Conservation (phyloP, 108 stramenopile species). For the Pseudonitzschia multistriata region DNA sequence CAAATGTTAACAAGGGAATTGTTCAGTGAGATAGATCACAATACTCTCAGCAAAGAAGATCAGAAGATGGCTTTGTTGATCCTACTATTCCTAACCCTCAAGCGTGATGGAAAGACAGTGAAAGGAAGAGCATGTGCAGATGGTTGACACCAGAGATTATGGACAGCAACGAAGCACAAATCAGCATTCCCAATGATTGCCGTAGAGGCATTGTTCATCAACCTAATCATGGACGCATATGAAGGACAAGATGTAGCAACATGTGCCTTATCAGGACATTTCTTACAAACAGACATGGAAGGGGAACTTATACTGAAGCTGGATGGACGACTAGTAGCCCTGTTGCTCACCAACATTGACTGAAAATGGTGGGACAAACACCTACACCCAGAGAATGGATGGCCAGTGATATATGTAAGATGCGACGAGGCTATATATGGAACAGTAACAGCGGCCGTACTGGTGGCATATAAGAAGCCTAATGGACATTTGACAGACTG, state of each 20-base stretch:
- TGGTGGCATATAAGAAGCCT: conserved; percentile 34
- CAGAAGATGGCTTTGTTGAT: too few species aligned
- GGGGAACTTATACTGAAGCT: conserved; percentile 10
- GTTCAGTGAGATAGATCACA: neutral
- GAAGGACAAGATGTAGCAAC: too few species aligned
- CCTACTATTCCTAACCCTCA: too few species aligned
- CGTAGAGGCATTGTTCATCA: too few species aligned
- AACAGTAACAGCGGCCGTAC: conserved; percentile 27
- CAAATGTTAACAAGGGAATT: neutral
- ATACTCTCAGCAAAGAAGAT: neutral
- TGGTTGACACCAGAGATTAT: too few species aligned
- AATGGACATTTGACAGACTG: neutral
- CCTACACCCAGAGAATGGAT: conserved; percentile 24
- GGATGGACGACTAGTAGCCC: conserved; percentile 24
- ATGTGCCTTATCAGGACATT: conserved; percentile 23
- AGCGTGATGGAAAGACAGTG: conserved; percentile 13
- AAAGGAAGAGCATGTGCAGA: conserved; percentile 38
- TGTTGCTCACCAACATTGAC: conserved; percentile 26
- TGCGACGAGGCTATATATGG: conserved; percentile 49
- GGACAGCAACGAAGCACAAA: too few species aligned
- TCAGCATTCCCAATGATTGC: too few species aligned
- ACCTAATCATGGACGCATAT: too few species aligned
- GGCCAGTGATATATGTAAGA: conserved; percentile 38
- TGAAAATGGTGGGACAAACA: conserved; percentile 22
- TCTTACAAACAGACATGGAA: conserved; percentile 31